phyloP scores from a whole-genome alignment of 495 filamentous ascomycete species.

The Penicillium malachiteum region DNA sequence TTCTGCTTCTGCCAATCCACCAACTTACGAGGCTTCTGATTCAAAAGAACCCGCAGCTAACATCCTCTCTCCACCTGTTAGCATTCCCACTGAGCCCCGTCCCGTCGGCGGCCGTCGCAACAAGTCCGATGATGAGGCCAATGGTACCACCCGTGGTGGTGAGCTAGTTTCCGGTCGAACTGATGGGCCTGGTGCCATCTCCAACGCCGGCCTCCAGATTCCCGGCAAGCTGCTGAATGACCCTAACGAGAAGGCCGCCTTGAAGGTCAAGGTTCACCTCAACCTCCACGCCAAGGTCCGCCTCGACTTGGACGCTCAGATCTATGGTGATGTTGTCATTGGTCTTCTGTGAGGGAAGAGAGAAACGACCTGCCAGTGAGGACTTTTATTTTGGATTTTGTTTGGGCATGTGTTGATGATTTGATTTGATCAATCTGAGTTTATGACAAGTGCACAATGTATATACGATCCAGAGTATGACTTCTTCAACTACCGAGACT shows the following conservation, averaged over 20 bases:
- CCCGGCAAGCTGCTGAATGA: slow-evolving; percentile 12
- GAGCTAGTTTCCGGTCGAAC: neutral
- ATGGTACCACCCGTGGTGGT: neutral
- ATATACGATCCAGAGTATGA: too few species aligned
- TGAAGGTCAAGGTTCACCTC: slow-evolving; percentile 26
- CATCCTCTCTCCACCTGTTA: slow-evolving; percentile 1
- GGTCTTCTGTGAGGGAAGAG: slow-evolving; percentile 16
- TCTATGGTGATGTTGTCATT: slow-evolving; percentile 25
- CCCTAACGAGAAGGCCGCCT: slow-evolving; percentile 14
- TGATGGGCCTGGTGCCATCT: neutral
- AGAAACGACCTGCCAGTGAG: too few species aligned
- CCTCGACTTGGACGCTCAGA: slow-evolving; percentile 24
- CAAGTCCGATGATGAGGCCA: slow-evolving; percentile 14
- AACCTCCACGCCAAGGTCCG: slow-evolving; percentile 23
- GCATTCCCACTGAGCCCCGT: slow-evolving; percentile 8
- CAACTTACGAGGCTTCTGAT: too few species aligned
- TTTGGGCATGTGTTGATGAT: too few species aligned
- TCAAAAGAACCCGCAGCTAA: slow-evolving; percentile 9
- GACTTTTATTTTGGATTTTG: too few species aligned
- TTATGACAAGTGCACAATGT: too few species aligned
- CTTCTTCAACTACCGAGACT: too few species aligned
- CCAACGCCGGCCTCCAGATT: slow-evolving; percentile 8
- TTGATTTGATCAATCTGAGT: too few species aligned
- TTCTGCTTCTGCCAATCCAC: neutral
- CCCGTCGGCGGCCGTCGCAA: slow-evolving; percentile 18